A percentile compares a stretch with the other conserved stretches of the same genome.
Evolutionary conservation across 2,329 filamentous ascomycete genomes (phyloP).

Genomic region (Basipetospora chlamydospora): DNA sequence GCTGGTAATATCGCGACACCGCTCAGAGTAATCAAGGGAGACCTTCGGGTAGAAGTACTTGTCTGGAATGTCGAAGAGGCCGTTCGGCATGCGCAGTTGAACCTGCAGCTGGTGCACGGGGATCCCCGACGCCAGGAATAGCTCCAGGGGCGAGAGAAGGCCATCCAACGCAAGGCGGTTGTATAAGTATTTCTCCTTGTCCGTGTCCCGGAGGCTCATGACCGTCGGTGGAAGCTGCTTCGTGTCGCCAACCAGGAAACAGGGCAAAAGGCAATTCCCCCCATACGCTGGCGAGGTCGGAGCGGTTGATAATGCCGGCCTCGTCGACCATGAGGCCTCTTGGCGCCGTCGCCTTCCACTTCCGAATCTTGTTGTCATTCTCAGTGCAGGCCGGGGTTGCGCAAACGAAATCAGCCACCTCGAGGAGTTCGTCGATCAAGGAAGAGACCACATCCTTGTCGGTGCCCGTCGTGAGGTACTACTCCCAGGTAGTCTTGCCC

Average conservation of each 20-base stretch:
- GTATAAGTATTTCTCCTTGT: constrained; percentile 2
- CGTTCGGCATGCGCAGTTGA: constrained; percentile 12
- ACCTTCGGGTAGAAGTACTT: constrained; percentile 8
- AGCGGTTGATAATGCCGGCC: constrained; percentile 10
- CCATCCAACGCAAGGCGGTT: constrained; percentile 7
- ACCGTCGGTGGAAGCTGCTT: constrained; percentile 9
- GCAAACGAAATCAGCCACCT: constrained; percentile 10
- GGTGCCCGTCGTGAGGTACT: not conserved
- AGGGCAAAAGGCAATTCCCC: constrained; percentile 12
- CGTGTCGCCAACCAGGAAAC: constrained; percentile 11
- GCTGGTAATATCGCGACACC: not conserved
- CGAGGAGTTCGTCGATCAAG: constrained; percentile 10
- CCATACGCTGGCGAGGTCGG: constrained; percentile 12
- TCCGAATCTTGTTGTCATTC: not conserved
- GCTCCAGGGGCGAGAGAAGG: constrained; percentile 8
- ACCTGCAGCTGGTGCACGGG: constrained; percentile 9
- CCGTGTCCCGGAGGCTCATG: not conserved
- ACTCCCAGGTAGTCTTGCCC: not conserved
- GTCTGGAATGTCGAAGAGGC: constrained; percentile 11
- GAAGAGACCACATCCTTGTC: constrained; percentile 8
- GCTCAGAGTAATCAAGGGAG: not conserved
- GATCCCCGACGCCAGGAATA: constrained; percentile 7
- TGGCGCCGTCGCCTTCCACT: constrained; percentile 7
- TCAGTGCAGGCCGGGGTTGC: constrained; percentile 4
- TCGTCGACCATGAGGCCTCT: constrained; percentile 12